Conservation (phyloP, 2,329 filamentous ascomycete species). For the Nemania sp. region DNA sequence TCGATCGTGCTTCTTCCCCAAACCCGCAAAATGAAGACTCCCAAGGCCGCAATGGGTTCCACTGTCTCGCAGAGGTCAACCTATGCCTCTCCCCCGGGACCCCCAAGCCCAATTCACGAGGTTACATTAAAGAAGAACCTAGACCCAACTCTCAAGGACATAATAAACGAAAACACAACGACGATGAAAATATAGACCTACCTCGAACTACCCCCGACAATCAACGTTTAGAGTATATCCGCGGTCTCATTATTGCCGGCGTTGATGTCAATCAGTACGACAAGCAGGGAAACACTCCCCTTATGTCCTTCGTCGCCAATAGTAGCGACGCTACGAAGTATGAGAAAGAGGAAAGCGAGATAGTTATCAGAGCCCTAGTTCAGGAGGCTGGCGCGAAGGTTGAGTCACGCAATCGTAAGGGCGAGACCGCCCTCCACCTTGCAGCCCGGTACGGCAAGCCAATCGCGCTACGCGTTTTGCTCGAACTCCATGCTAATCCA, state of each 20-base stretch:
- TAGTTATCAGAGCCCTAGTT: conserved; percentile 60
- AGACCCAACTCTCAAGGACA: conserved; percentile 34
- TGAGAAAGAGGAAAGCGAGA: conserved; percentile 62
- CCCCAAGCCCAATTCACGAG: conserved; percentile 33
- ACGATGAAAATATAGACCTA: conserved; percentile 39
- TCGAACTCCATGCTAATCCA: conserved; percentile 61
- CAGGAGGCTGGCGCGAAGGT: conserved; percentile 56
- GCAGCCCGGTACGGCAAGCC: conserved; percentile 66
- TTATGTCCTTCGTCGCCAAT: conserved; percentile 67
- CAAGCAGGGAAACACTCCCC: conserved; percentile 62
- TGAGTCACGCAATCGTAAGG: conserved; percentile 64
- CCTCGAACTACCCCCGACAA: conserved; percentile 26
- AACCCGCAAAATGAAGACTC: conserved; percentile 55
- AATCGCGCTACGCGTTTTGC: conserved; percentile 61
- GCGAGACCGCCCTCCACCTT: conserved; percentile 67
- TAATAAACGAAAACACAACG: conserved; percentile 55
- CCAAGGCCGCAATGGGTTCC: conserved; percentile 66
- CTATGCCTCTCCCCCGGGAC: conserved; percentile 45
- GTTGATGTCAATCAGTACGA: conserved; percentile 67
- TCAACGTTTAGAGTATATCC: conserved; percentile 41
- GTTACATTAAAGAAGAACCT: conserved; percentile 13
- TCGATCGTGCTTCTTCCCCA: conserved; percentile 41
- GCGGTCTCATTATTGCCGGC: conserved; percentile 52
- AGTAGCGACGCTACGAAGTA: conserved; percentile 56
- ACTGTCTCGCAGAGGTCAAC: conserved; percentile 67